These are phyloP conservation scores for Jaltomata sinuosa DNA, from an alignment of 257 asterid genomes.

Conservation along the genomic window DNA sequence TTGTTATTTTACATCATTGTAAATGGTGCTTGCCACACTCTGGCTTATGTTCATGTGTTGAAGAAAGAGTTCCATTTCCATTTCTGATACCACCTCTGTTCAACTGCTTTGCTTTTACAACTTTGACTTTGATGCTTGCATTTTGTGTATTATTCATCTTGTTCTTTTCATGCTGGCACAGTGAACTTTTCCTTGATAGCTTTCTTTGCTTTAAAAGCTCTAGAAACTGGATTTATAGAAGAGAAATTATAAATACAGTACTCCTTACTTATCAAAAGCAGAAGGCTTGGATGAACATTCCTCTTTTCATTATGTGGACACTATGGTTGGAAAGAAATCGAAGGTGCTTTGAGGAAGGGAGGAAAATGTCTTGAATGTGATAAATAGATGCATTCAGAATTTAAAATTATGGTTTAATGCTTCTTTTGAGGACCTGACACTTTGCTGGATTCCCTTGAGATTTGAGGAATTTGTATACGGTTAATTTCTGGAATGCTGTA, in stretches of 20 bases:
- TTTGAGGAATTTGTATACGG: not conserved
- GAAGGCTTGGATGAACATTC: not conserved
- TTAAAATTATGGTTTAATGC: not conserved
- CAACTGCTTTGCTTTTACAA: not conserved
- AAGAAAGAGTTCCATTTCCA: not conserved
- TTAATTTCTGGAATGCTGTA: not conserved
- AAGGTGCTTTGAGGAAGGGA: not conserved
- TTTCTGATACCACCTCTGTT: not conserved
- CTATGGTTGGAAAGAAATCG: not conserved
- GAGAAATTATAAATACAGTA: not conserved
- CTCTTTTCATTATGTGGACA: not conserved
- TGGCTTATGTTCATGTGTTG: not conserved
- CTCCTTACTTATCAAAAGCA: not conserved
- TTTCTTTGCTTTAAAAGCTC: not conserved
- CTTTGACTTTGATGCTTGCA: not conserved
- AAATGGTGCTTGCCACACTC: not conserved
- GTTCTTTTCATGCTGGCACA: not conserved
- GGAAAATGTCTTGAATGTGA: not conserved
- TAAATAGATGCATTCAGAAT: not conserved
- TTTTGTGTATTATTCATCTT: not conserved
- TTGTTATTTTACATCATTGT: not conserved
- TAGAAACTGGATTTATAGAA: not conserved
- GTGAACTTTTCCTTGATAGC: not conserved
- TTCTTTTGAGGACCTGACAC: not conserved
- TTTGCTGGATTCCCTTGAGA: not conserved